These are phyloP conservation scores for Coccinonectria pachysandricola DNA, from an alignment of 2,329 filamentous ascomycete species.

Conservation along the genomic window DNA sequence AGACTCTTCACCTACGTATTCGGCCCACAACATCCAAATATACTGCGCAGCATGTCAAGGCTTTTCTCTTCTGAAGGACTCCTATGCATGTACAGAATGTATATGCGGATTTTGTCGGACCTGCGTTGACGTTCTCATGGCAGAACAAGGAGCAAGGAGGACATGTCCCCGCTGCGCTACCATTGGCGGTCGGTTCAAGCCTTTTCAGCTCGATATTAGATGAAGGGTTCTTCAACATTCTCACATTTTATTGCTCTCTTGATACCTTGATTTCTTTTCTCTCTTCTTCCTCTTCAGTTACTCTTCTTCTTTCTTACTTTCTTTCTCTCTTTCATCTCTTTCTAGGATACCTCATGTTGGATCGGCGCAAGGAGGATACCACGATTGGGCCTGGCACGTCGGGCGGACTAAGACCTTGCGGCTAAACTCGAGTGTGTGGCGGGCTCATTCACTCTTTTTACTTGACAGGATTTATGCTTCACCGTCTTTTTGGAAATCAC, in stretches of 20 bases:
- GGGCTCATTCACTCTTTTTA: too few relatives aligned
- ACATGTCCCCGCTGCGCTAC: constrained; percentile 73
- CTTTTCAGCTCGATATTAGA: constrained; percentile 74
- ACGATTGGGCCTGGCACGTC: too few relatives aligned
- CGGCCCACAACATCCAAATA: constrained; percentile 70
- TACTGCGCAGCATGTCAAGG: constrained; percentile 84
- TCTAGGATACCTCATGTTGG: constrained; percentile 12
- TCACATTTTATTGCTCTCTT: constrained; percentile 14
- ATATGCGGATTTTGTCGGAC: constrained; percentile 86
- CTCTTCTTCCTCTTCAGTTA: constrained; percentile 3
- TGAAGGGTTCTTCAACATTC: constrained; percentile 28
- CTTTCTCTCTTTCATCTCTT: constrained; percentile 4
- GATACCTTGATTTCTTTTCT: constrained; percentile 7
- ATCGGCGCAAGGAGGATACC: constrained; percentile 18
- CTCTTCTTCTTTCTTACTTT: constrained; percentile 3
- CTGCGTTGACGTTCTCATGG: constrained; percentile 73
- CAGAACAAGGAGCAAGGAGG: constrained; percentile 62
- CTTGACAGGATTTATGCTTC: too few relatives aligned
- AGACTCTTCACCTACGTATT: constrained; percentile 64
- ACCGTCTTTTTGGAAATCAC: too few relatives aligned
- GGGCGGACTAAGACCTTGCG: too few relatives aligned
- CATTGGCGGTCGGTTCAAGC: constrained; percentile 71
- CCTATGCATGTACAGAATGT: constrained; percentile 91
- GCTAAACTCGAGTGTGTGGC: too few relatives aligned
- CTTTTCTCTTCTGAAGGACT: constrained; percentile 66